These are phyloP conservation scores for Melampsora larici-populina DNA, from an alignment of 1,284 basidiomycete species.

Conservation along the genomic window DNA sequence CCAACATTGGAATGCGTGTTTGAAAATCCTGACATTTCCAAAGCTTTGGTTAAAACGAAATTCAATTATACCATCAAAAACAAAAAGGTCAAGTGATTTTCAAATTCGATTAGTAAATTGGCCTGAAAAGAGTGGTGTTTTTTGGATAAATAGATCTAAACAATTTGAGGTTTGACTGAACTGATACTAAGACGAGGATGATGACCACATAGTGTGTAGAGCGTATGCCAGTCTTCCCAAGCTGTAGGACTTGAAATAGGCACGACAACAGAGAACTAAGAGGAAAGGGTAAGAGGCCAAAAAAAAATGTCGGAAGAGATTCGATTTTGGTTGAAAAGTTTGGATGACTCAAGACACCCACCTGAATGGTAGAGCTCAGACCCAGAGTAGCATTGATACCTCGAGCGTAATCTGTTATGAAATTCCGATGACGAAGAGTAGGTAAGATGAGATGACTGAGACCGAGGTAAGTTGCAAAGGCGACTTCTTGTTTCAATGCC, in stretches of 20 bases:
- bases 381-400: constrained; percentile 75
- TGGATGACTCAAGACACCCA: constrained; percentile 5
- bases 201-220: constrained; percentile 82
- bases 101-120: constrained; percentile 4
- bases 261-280: constrained; percentile 26
- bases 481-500: constrained; percentile 89
- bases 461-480: constrained; percentile 88
- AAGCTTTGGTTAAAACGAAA: constrained; percentile 66
- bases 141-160: too few species aligned
- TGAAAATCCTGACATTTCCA: constrained; percentile 77
- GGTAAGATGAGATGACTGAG: constrained; percentile 81
- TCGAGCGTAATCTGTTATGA: constrained; percentile 86
- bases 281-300: not conserved
- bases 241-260: constrained; percentile 54
- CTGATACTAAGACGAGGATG: constrained; percentile 63
- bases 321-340: constrained; percentile 49
- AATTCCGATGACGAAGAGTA: constrained; percentile 77
- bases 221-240: constrained; percentile 98
- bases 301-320: constrained; percentile 49
- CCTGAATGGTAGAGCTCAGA: constrained; percentile 54
- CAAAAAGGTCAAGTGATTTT: constrained; percentile 68
- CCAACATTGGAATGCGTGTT: constrained; percentile 55
- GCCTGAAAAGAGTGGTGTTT: not conserved
- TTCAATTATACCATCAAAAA: too few species aligned
- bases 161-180: too few species aligned